These are phyloP conservation scores for Aspergillus fructus DNA, from an alignment of 2,329 filamentous ascomycete species.

Conservation along the genomic window DNA sequence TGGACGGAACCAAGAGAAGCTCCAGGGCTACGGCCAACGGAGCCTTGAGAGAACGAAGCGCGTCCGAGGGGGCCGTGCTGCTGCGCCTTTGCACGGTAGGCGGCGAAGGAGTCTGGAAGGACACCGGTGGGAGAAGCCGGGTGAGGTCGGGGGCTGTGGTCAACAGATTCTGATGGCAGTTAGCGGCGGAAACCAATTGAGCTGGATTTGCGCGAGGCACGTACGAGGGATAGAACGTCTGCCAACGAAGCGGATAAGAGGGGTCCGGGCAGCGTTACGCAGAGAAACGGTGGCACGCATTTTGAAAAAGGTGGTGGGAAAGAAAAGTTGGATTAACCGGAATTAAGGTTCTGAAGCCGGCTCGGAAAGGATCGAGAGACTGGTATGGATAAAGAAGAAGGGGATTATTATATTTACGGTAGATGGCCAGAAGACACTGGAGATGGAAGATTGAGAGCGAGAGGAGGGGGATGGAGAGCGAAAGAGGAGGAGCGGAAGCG, in stretches of 20 bases:
- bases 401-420: slow-evolving; percentile 4
- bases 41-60: slow-evolving; percentile 37
- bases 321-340: background rate
- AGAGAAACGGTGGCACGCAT: slow-evolving; percentile 46
- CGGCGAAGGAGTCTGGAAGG: slow-evolving; percentile 62
- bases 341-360: background rate
- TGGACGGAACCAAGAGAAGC: slow-evolving; percentile 70
- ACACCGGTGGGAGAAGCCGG: slow-evolving; percentile 56
- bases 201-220: slow-evolving; percentile 14
- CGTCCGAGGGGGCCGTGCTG: slow-evolving; percentile 62
- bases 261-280: slow-evolving; percentile 43
- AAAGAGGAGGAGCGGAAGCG: slow-evolving; percentile 18
- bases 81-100: slow-evolving; percentile 62
- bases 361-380: background rate
- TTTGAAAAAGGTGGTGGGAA: slow-evolving; percentile 21
- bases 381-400: slow-evolving; percentile 1
- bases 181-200: background rate
- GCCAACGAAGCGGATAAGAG: slow-evolving; percentile 52
- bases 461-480: slow-evolving; percentile 13
- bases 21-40: slow-evolving; percentile 63
- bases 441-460: slow-evolving; percentile 12
- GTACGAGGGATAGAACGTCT: slow-evolving; percentile 47
- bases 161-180: slow-evolving; percentile 38
- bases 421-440: background rate
- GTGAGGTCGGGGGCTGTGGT: slow-evolving; percentile 59